These are phyloP conservation scores for Populus hybrid DNA, from an alignment of 441 rosid species.

Conservation along the genomic window DNA sequence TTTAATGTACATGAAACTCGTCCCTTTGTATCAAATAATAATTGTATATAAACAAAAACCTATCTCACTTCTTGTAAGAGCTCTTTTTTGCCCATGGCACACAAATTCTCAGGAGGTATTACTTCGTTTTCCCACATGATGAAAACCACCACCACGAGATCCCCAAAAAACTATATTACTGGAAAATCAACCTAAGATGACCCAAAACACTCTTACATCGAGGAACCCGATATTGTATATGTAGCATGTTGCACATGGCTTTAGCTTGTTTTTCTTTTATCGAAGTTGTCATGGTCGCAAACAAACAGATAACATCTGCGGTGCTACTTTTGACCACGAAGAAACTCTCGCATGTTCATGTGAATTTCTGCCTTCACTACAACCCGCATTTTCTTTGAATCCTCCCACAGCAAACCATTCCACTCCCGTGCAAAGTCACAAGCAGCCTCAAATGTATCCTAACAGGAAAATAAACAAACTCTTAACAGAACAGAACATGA, in stretches of 20 bases:
- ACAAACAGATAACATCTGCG: neutral
- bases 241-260: neutral
- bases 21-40: neutral
- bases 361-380: constrained; percentile 75
- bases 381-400: constrained; percentile 74
- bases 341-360: constrained; percentile 66
- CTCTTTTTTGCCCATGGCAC: neutral
- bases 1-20: neutral
- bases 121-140: no score
- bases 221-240: neutral
- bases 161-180: neutral
- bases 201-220: neutral
- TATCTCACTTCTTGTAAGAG: neutral
- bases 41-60: neutral
- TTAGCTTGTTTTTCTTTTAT: neutral
- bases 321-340: constrained; percentile 50
- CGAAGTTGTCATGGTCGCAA: neutral
- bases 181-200: neutral
- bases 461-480: constrained; percentile 13
- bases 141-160: neutral
- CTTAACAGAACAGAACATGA: neutral
- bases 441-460: constrained; percentile 82
- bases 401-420: constrained; percentile 80
- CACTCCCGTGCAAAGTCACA: constrained; percentile 68
- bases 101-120: neutral